Percentiles rank a stretch among this genome's conserved stretches.
Conservation (phyloP, 805 yeast species). For the Wilhelminamyces savonicus region DNA sequence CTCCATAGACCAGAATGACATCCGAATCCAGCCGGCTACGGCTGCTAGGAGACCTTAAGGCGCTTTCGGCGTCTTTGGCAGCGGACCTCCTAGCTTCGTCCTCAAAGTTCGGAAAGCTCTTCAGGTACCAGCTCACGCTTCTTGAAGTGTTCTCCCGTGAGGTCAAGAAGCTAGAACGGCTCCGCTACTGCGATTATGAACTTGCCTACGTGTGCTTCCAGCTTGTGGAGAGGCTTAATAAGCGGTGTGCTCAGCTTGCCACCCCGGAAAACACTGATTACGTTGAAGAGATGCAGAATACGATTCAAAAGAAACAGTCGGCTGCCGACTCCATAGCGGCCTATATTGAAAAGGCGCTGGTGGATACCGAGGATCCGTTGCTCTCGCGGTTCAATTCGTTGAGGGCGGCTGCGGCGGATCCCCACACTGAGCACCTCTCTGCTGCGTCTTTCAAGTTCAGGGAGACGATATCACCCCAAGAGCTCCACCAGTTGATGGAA, state of each 20-base stretch:
- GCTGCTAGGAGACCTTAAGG: too few species aligned
- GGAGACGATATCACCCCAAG: slow-evolving; percentile 7
- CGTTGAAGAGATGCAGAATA: slow-evolving; percentile 7
- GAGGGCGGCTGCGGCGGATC: too few species aligned
- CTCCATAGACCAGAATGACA: too few species aligned
- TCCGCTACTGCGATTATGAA: slow-evolving; percentile 34
- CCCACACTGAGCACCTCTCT: too few species aligned
- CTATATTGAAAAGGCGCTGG: too few species aligned
- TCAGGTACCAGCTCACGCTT: slow-evolving; percentile 22
- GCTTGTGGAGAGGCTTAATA: slow-evolving; percentile 8
- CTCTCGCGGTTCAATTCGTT: slow-evolving; percentile 19
- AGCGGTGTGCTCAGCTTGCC: slow-evolving; percentile 1
- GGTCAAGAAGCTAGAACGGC: slow-evolving; percentile 15
- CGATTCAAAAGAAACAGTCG: slow-evolving; percentile 14
- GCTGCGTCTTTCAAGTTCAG: not conserved
- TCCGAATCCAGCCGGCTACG: too few species aligned
- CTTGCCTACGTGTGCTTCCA: slow-evolving; percentile 24
- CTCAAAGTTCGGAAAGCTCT: slow-evolving; percentile 11
- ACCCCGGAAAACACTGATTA: slow-evolving; percentile 11
- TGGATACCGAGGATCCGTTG: too few species aligned
- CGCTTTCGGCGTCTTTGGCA: too few species aligned
- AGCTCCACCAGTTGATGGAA: slow-evolving; percentile 4
- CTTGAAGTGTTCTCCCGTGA: slow-evolving; percentile 31
- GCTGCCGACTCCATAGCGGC: too few species aligned
- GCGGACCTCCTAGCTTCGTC: slow-evolving; percentile 5